A percentile compares a stretch with the other conserved stretches of the same genome.
These are phyloP conservation scores for Calvatia gigantea DNA, from an alignment of 768 basidiomycete genomes.

Conservation along the genomic window DNA sequence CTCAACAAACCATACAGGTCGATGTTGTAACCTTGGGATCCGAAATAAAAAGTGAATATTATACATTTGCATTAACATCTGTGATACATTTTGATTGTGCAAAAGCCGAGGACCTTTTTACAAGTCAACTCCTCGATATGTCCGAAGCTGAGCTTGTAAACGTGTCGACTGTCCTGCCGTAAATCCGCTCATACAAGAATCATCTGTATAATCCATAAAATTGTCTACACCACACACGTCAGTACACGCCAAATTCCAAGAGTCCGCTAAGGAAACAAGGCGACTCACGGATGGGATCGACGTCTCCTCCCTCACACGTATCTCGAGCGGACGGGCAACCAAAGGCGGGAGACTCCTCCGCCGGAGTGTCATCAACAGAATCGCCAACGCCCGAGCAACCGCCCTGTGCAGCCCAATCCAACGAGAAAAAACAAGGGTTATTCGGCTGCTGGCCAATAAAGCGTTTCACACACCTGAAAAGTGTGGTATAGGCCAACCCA, in stretches of 20 bases:
- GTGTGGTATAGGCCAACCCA: constrained; percentile 58
- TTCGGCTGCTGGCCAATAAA: constrained; percentile 4
- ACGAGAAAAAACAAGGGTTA: neutral
- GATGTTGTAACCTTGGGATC: no score
- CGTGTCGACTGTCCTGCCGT: constrained; percentile 24
- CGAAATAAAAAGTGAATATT: no score
- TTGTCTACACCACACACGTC: constrained; percentile 23
- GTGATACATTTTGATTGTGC: neutral
- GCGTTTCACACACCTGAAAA: constrained; percentile 34
- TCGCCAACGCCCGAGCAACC: constrained; percentile 23
- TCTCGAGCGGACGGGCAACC: constrained; percentile 27
- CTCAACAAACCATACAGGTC: no score
- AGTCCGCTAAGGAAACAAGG: no score
- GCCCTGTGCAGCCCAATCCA: constrained; percentile 14
- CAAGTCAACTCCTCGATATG: constrained; percentile 9
- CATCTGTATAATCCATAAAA: constrained; percentile 32
- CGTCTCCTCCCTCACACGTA: constrained; percentile 23
- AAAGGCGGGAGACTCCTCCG: constrained; percentile 21
- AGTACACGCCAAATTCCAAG: neutral
- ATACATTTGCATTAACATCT: no score
- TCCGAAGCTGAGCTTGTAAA: constrained; percentile 9
- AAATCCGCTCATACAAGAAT: constrained; percentile 27
- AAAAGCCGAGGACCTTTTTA: neutral
- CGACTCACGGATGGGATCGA: constrained; percentile 31
- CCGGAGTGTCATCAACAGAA: constrained; percentile 25